Evolutionary conservation across 2,329 filamentous ascomycete genomes (phyloP).

Genomic region (Exophiala mesophila): DNA sequence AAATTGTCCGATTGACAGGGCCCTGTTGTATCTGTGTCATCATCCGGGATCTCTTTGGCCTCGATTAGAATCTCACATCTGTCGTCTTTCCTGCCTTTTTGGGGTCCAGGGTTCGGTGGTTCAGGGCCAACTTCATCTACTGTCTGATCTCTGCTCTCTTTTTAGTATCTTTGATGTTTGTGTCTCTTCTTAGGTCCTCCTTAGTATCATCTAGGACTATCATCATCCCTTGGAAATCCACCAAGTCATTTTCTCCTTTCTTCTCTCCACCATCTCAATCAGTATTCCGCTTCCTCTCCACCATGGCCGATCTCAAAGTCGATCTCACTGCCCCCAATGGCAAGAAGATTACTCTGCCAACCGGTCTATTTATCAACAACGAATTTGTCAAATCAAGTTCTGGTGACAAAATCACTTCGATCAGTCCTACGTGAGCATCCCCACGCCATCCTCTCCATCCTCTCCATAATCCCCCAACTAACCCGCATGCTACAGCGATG

Average conservation of each 20-base stretch:
- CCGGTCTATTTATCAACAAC: constrained; percentile 79
- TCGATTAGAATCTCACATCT: too few species aligned
- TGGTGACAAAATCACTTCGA: constrained; percentile 58
- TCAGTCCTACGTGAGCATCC: constrained; percentile 55
- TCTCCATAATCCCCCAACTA: constrained; percentile 14
- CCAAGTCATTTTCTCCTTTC: neutral
- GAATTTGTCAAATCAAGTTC: constrained; percentile 67
- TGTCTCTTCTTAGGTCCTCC: neutral
- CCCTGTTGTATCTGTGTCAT: too few species aligned
- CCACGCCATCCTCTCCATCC: neutral
- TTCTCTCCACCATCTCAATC: neutral
- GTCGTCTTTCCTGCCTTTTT: neutral
- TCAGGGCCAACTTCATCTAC: neutral
- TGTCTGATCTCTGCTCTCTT: neutral
- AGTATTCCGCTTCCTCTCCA: constrained; percentile 9
- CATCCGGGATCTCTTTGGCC: too few species aligned
- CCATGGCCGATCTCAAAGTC: constrained; percentile 37
- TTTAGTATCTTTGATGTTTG: neutral
- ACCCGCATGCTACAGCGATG: constrained; percentile 45
- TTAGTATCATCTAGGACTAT: neutral
- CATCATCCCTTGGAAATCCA: neutral
- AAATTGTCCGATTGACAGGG: too few species aligned
- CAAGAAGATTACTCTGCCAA: constrained; percentile 64
- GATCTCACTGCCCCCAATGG: constrained; percentile 73
- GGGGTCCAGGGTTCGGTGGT: neutral